Evolutionary conservation across 352 stramenopile species (phyloP), one percentile per base, ranked within the genome.

Genomic region (Phytophthora agathidicida): DNA sequence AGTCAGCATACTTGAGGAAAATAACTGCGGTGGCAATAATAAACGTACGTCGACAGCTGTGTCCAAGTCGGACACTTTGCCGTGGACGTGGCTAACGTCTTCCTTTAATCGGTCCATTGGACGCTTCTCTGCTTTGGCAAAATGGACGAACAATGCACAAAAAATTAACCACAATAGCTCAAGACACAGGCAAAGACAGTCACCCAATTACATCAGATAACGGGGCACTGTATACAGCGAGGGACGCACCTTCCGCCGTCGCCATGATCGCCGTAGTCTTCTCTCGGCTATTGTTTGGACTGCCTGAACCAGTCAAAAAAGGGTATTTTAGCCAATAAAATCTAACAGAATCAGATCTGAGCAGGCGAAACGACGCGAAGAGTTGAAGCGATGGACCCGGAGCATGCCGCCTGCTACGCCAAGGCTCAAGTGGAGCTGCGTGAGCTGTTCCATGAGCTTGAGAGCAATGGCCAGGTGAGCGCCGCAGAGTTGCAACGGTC

Each of bases 401-500:
- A 68, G 22, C 76, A 86, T 36, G 67, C 43, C 9, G 47, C 56
- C 9, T 75, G 64, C 49, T 87, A 76, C 60, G 52, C 65, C 14
- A 69, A 65, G 46, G 80, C 77, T 11, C 80, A 88, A 48, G 57
- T 57, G 23, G 76, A 88, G 43, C 67, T 89, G 3, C 73, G 75
- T 3, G 80, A 86, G 44, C 52, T 89, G 14, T 89, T 89, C 57
- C 67, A 69, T 3, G 75, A 86, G 44, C 68, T 89, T 5, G 74
- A 76, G 27, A 62, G 42, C 52, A 68, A 86, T 37, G 80, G 80
- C 2, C 75, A 68, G 26, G 77, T 88, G 7, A 68, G 69, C 13
- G 39, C 65, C 1, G 24, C 30, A 0, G 80, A 87, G 54, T 55
- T 89, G n/a, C 75, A 85, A 46, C 45, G 60, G 2, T 54, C 60